Evolutionary conservation across 148 eudicot species (phyloP), one percentile per base, ranked within the genome.

Genomic region (Limonium bicolor): DNA sequence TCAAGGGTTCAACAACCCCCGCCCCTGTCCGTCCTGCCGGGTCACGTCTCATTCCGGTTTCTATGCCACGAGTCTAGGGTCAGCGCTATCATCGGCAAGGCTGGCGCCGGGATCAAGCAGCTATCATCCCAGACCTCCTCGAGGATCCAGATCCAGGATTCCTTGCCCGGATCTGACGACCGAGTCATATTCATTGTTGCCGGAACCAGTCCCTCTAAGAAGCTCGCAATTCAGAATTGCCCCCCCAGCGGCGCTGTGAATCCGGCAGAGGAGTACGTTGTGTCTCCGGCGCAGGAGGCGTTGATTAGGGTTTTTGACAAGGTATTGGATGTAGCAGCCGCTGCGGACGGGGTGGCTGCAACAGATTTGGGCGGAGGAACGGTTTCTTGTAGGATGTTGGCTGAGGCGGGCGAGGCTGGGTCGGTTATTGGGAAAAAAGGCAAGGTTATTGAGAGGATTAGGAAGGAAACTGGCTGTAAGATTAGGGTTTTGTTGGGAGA

Each of bases 351-450:
- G 8, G 53, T 20, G 11, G 9, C 15, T 53, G 30, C 46, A 30
- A 54, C 29, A 2, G 8, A 17, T 0, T 43, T 43, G 48, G 48
- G 48, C 12, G 29, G 48, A 24, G 48, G 48, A 3, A 18, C 64
- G 23, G 70, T 67, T 24, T 36, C 68, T 56, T 78, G 78, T 60
- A 48, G 84, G 65, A 15, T 78, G 55, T 38, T 86, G 59, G 78
- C 58, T 19, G 71, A 69, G 25, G 55, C 41, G 36, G 38, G 26
- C 36, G 60, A 59, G 40, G 87, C 62, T 2, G 84, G 87, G 54
- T 53, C 67, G 0, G 78, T 86, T 36, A 81, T 86, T 35, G 96
- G 96, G 17, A 81, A 66, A 59, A 81, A 87, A 2, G 93, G 96
- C 37, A 76, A 68, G 20, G 57, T 55, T 2, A 50, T 86, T 26